These are phyloP conservation scores for Ophiocordyceps robertsii DNA, from an alignment of 2,329 filamentous ascomycete genomes.

Conservation along the genomic window DNA sequence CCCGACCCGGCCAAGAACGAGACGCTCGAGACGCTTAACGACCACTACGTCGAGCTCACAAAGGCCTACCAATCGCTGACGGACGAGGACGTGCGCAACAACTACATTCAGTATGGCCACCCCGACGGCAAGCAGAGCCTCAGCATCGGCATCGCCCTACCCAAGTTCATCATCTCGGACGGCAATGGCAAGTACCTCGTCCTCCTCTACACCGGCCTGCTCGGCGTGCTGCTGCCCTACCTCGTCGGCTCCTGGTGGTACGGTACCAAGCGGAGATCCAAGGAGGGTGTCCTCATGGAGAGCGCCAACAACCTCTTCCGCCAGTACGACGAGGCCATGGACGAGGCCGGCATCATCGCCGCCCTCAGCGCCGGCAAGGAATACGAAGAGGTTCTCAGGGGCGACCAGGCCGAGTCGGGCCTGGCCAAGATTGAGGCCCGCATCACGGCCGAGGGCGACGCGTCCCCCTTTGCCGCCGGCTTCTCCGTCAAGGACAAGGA, in stretches of 20 bases:
- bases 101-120: constrained; percentile 90
- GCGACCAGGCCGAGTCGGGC: constrained; percentile 66
- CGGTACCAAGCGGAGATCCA: constrained; percentile 81
- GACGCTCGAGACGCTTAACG: constrained; percentile 71
- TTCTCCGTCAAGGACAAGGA: constrained; percentile 62
- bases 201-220: constrained; percentile 72
- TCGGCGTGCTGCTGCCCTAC: constrained; percentile 85
- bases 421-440: constrained; percentile 74
- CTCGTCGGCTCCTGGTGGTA: constrained; percentile 98
- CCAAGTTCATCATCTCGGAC: constrained; percentile 82
- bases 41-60: constrained; percentile 84
- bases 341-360: constrained; percentile 65
- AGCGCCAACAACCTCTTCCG: constrained; percentile 91
- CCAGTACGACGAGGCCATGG: constrained; percentile 76
- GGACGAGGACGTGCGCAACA: constrained; percentile 93
- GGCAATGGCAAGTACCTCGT: constrained; percentile 94
- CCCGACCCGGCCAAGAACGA: constrained; percentile 80
- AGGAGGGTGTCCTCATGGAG: constrained; percentile 84
- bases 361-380: constrained; percentile 80
- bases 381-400: constrained; percentile 62
- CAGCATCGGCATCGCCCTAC: constrained; percentile 93
- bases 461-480: constrained; percentile 35
- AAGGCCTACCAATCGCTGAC: constrained; percentile 98
- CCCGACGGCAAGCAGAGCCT: constrained; percentile 97
- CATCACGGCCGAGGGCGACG: constrained; percentile 50